A percentile compares a stretch with the other conserved stretches of the same genome.
phyloP scores from a whole-genome alignment of 495 filamentous ascomycete species.

The Choiromyces venosus region DNA sequence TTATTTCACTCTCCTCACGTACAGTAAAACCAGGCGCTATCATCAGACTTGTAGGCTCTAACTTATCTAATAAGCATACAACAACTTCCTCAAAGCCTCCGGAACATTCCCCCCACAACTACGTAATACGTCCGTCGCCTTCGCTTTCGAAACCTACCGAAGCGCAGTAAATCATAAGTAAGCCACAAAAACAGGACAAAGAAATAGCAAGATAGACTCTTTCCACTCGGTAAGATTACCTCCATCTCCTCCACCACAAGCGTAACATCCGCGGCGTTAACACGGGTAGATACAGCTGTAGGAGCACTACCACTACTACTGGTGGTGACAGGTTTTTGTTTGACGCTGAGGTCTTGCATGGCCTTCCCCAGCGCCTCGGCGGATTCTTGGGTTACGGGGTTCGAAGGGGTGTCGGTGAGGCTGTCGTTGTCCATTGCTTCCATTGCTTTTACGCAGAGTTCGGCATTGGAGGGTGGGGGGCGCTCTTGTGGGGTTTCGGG shows the following conservation, averaged over 20 bases:
- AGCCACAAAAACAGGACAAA: background rate
- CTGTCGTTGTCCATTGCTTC: conserved; percentile 83
- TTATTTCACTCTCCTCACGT: background rate
- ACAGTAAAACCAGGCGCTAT: background rate
- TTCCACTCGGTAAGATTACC: conserved; percentile 13
- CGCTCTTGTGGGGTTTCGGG: conserved; percentile 59
- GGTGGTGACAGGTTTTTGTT: conserved; percentile 49
- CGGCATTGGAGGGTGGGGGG: conserved; percentile 58
- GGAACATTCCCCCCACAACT: conserved; percentile 27
- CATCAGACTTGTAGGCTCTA: too few relatives aligned
- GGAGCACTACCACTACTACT: too few relatives aligned
- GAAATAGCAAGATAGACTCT: background rate
- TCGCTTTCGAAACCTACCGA: conserved; percentile 29
- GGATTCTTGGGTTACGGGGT: conserved; percentile 58
- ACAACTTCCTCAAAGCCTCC: conserved; percentile 26
- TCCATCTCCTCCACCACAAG: conserved; percentile 35
- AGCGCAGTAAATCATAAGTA: conserved; percentile 24
- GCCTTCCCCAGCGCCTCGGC: conserved; percentile 78
- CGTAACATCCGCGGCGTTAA: conserved; percentile 60
- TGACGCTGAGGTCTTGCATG: conserved; percentile 53
- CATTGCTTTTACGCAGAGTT: conserved; percentile 85
- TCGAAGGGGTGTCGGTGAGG: conserved; percentile 53
- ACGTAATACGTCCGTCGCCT: conserved; percentile 28
- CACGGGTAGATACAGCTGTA: conserved; percentile 52
- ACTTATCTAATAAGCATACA: conserved; percentile 20